phyloP scores from a whole-genome alignment of 2,329 filamentous ascomycete genomes.

The Magnaporthiopsis poae region DNA sequence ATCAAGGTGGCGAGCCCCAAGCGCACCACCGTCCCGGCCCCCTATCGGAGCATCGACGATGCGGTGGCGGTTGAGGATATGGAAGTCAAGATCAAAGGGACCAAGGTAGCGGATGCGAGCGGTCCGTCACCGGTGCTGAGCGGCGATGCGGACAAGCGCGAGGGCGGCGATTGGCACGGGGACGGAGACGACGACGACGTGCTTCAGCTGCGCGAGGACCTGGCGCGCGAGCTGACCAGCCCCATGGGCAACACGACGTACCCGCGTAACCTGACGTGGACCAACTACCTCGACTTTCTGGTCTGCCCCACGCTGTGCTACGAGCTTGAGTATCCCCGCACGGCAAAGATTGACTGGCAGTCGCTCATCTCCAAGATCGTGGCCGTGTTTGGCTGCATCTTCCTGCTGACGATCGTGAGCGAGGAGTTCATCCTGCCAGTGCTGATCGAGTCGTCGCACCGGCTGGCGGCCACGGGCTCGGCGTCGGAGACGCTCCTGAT shows the following conservation, averaged over 20 bases:
- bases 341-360: constrained; percentile 61
- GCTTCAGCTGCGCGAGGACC: constrained; percentile 65
- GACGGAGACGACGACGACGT: constrained; percentile 39
- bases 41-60: neutral
- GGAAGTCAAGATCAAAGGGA: constrained; percentile 9
- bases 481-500: constrained; percentile 63
- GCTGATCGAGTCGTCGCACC: constrained; percentile 56
- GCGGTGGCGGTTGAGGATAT: neutral
- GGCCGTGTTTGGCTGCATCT: constrained; percentile 92
- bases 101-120: constrained; percentile 1
- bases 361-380: constrained; percentile 76
- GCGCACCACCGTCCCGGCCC: constrained; percentile 15
- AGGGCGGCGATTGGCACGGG: constrained; percentile 13
- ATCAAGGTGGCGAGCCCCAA: constrained; percentile 25
- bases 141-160: constrained; percentile 14
- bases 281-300: constrained; percentile 78
- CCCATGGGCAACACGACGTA: constrained; percentile 84
- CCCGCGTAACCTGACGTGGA: constrained; percentile 72
- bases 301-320: constrained; percentile 95
- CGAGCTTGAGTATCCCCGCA: constrained; percentile 90
- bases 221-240: constrained; percentile 84
- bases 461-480: constrained; percentile 36
- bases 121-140: neutral
- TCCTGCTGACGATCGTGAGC: constrained; percentile 78
- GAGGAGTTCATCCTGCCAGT: constrained; percentile 95